phyloP scores from a whole-genome alignment of 371 early-diverging fungal genomes.

The Mortierella sp. region DNA sequence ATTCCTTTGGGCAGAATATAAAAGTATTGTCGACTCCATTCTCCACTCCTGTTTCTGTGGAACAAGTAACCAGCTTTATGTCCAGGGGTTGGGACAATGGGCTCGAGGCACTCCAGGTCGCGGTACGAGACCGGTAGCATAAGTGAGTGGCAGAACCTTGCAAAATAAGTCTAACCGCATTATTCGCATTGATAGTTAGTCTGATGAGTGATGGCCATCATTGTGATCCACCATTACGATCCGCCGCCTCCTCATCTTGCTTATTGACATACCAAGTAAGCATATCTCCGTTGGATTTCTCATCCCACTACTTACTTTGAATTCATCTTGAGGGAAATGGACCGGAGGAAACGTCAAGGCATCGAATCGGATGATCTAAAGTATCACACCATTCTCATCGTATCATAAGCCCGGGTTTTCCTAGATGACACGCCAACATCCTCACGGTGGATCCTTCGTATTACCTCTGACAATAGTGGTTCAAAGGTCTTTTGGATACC shows the following conservation, averaged over 20 bases:
- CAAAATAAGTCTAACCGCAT: constrained; percentile 20
- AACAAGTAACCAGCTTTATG: constrained; percentile 45
- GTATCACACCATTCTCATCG: neutral
- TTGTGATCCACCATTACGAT: no score
- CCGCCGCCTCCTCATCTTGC: no score
- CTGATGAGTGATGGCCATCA: neutral
- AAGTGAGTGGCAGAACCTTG: constrained; percentile 35
- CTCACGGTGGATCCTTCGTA: neutral
- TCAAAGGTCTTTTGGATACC: constrained; percentile 15
- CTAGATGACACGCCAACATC: constrained; percentile 13
- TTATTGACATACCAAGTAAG: no score
- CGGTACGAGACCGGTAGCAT: constrained; percentile 39
- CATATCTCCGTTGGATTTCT: neutral
- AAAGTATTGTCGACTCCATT: constrained; percentile 49
- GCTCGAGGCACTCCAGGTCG: constrained; percentile 41
- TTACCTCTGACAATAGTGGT: neutral
- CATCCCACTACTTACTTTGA: constrained; percentile 21
- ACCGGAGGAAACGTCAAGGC: constrained; percentile 39
- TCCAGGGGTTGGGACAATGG: constrained; percentile 24
- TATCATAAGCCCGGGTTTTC: neutral
- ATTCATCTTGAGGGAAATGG: constrained; percentile 42
- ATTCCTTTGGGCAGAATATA: constrained; percentile 43
- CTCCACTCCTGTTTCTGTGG: constrained; percentile 37
- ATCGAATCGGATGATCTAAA: constrained; percentile 24
- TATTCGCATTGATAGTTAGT: neutral